Percentiles rank a stretch among this genome's conserved stretches.
phyloP scores from a whole-genome alignment of 192 early-diverging fungal genomes.

The Geranomyces variabilis region DNA sequence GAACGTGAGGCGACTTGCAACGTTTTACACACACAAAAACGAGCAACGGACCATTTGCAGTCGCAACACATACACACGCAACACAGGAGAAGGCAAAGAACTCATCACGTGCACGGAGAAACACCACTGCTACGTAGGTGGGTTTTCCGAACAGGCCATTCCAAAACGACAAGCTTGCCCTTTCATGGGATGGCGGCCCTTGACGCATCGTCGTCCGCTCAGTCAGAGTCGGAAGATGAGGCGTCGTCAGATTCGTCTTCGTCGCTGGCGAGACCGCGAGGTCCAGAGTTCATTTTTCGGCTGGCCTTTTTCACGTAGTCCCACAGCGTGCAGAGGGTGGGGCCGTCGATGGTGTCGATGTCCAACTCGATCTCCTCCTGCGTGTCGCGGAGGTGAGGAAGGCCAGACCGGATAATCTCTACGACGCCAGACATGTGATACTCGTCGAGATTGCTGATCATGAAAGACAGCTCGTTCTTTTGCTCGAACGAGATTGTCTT shows the following conservation, averaged over 20 bases:
- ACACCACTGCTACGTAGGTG: too few relatives aligned
- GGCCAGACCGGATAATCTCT: constrained; percentile 38
- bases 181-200: too few relatives aligned
- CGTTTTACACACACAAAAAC: too few relatives aligned
- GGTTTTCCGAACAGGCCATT: too few relatives aligned
- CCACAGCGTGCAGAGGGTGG: constrained; percentile 30
- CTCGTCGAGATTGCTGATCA: constrained; percentile 32
- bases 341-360: constrained; percentile 43
- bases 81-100: too few relatives aligned
- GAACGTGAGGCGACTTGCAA: too few relatives aligned
- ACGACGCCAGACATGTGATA: constrained; percentile 35
- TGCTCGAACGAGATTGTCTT: constrained; percentile 42
- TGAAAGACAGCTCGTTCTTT: constrained; percentile 32
- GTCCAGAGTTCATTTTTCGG: neutral
- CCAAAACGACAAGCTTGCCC: too few relatives aligned
- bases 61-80: too few relatives aligned
- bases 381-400: constrained; percentile 35
- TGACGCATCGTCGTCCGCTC: too few relatives aligned
- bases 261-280: constrained; percentile 17
- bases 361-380: constrained; percentile 49
- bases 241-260: constrained; percentile 21
- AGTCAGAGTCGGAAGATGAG: constrained; percentile 21
- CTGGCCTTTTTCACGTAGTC: constrained; percentile 21
- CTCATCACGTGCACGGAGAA: too few relatives aligned
- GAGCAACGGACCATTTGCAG: too few relatives aligned